phyloP scores from a whole-genome alignment of 1,284 basidiomycete genomes.

The Agroathelia rolfsii region DNA sequence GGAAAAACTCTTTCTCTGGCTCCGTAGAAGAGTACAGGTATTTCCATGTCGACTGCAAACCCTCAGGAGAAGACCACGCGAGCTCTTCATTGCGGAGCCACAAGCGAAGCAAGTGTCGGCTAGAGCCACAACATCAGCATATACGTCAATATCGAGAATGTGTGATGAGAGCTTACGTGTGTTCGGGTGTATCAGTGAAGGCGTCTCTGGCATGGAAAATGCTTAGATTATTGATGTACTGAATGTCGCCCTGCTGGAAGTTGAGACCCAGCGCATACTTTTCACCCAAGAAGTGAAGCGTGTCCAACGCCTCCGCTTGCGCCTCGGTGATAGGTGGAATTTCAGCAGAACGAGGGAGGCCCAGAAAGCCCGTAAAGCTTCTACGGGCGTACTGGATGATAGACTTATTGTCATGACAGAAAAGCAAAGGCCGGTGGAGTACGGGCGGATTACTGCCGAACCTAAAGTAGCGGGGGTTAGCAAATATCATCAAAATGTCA shows the following conservation, averaged over 20 bases:
- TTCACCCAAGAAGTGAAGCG: conserved; percentile 33
- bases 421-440: conserved; percentile 13
- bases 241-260: conserved; percentile 27
- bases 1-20: conserved; percentile 25
- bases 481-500: no score
- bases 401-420: conserved; percentile 6
- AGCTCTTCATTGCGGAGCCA: conserved; percentile 19
- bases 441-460: conserved; percentile 30
- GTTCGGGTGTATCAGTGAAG: conserved; percentile 6
- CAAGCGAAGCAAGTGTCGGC: conserved; percentile 16
- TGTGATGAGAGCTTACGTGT: conserved; percentile 13
- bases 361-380: conserved; percentile 8
- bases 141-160: conserved; percentile 6
- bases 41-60: conserved; percentile 20
- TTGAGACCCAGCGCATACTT: conserved; percentile 34
- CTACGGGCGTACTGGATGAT: conserved; percentile 10
- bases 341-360: conserved; percentile 4
- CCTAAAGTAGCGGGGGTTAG: conserved; percentile 16
- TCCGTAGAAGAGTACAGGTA: conserved; percentile 18
- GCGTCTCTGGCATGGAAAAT: conserved; percentile 10
- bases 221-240: conserved; percentile 10
- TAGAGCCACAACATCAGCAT: conserved; percentile 3
- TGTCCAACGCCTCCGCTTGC: conserved; percentile 10
- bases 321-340: conserved; percentile 11
- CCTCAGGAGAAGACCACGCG: conserved; percentile 26